A percentile compares a stretch with the other conserved stretches of the same genome.
These are phyloP conservation scores for Acacia pycnantha DNA, from an alignment of 331 rosid species.

Conservation along the genomic window DNA sequence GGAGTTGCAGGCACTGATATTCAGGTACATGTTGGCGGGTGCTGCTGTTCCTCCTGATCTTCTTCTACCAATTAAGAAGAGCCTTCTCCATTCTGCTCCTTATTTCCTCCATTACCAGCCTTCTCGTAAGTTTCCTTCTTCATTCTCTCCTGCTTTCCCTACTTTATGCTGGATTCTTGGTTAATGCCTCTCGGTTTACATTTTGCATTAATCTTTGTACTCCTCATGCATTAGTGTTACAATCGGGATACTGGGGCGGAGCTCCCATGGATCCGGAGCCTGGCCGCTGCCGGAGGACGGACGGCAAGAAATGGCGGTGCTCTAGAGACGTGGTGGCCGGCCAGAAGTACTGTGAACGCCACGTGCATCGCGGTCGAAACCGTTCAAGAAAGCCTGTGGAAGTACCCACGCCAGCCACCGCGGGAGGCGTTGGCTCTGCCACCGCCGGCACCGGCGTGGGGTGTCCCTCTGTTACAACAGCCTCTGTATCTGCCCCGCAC, in stretches of 20 bases:
- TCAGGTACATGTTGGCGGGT: constrained; percentile 84
- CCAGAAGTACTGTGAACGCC: constrained; percentile 99
- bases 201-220: not conserved
- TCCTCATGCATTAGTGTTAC: constrained; percentile 48
- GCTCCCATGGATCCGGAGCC: constrained; percentile 98
- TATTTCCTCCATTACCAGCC: constrained; percentile 61
- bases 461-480: constrained; percentile 22
- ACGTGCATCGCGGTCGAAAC: constrained; percentile 91
- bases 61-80: constrained; percentile 83
- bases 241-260: constrained; percentile 89
- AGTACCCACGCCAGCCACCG: constrained; percentile 60
- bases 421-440: constrained; percentile 2
- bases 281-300: constrained; percentile 92
- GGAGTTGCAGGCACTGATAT: constrained; percentile 90
- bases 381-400: constrained; percentile 99
- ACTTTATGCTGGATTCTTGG: not conserved
- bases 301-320: constrained; percentile 98
- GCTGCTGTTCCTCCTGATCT: constrained; percentile 88
- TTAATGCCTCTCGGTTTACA: not conserved
- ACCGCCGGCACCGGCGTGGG: constrained; percentile 5
- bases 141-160: not conserved
- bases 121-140: constrained; percentile 52
- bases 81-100: constrained; percentile 50
- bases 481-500: constrained; percentile 40
- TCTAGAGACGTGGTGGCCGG: constrained; percentile 92